phyloP scores from a whole-genome alignment of 345 rosid genomes.

The Eucalyptus victrix region DNA sequence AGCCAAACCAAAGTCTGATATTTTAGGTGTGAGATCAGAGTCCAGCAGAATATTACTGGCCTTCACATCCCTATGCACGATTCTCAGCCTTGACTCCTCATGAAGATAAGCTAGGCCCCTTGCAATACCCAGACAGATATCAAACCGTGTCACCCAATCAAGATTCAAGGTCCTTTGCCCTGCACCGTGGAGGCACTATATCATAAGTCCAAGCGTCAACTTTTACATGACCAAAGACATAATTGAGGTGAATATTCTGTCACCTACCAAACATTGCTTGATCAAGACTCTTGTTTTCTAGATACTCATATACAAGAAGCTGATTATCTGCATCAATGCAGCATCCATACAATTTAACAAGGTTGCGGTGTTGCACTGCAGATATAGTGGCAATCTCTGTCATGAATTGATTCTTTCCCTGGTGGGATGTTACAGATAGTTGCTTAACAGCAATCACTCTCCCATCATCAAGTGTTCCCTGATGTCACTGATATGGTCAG shows the following conservation, averaged over 20 bases:
- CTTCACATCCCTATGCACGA: conserved; percentile 49
- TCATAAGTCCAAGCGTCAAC: background rate
- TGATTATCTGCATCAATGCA: conserved; percentile 45
- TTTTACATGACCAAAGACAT: background rate
- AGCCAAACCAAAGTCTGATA: conserved; percentile 53
- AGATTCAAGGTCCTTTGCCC: conserved; percentile 24
- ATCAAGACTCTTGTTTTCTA: conserved; percentile 62
- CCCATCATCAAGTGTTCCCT: conserved; percentile 40
- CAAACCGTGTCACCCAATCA: conserved; percentile 22
- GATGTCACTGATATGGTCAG: background rate
- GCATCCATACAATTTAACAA: conserved; percentile 60
- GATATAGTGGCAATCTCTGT: conserved; percentile 69
- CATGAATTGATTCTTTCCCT: conserved; percentile 62
- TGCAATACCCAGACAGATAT: conserved; percentile 30
- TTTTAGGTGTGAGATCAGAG: conserved; percentile 34
- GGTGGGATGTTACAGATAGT: conserved; percentile 47
- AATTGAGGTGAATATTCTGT: background rate
- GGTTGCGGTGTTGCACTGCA: conserved; percentile 51
- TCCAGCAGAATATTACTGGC: conserved; percentile 41
- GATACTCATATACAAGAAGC: conserved; percentile 67
- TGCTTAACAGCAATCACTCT: conserved; percentile 63
- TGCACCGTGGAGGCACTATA: background rate
- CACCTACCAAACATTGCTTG: conserved; percentile 47
- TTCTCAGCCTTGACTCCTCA: conserved; percentile 45
- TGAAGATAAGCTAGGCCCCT: conserved; percentile 55